These are phyloP conservation scores for Xylaria digitata DNA, from an alignment of 2,329 filamentous ascomycete species.

Conservation along the genomic window DNA sequence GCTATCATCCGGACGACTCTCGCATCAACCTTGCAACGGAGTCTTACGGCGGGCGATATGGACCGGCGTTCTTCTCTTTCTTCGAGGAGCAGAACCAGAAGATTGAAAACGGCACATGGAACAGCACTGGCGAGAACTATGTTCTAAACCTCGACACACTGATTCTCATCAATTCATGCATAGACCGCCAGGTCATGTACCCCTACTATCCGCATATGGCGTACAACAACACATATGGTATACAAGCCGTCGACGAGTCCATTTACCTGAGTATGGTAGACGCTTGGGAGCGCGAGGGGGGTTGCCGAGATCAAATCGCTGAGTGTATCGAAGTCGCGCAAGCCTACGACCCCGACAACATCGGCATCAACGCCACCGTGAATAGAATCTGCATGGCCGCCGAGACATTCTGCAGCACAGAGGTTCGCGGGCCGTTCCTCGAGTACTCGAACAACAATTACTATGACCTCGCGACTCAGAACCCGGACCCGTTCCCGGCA, in stretches of 20 bases:
- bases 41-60: conserved; percentile 52
- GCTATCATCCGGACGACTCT: conserved; percentile 69
- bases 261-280: conserved; percentile 49
- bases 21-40: conserved; percentile 57
- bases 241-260: conserved; percentile 48
- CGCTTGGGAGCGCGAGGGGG: conserved; percentile 51
- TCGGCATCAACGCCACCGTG: conserved; percentile 57
- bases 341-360: conserved; percentile 61
- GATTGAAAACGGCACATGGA: conserved; percentile 49
- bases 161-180: conserved; percentile 68
- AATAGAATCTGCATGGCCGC: conserved; percentile 55
- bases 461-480: conserved; percentile 67
- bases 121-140: conserved; percentile 47
- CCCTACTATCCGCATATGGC: conserved; percentile 58
- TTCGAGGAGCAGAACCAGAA: conserved; percentile 50
- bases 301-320: conserved; percentile 65
- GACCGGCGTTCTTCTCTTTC: conserved; percentile 48
- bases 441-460: conserved; percentile 57
- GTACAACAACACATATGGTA: conserved; percentile 55
- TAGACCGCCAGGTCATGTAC: conserved; percentile 59
- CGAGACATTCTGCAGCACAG: conserved; percentile 44
- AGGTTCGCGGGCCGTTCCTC: conserved; percentile 45
- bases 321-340: conserved; percentile 61
- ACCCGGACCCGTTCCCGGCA: conserved; percentile 63
- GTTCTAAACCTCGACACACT: conserved; percentile 54